Base-by-base conservation (phyloP, 495 filamentous ascomycete genomes). In the Penicillium arizonense region DNA sequence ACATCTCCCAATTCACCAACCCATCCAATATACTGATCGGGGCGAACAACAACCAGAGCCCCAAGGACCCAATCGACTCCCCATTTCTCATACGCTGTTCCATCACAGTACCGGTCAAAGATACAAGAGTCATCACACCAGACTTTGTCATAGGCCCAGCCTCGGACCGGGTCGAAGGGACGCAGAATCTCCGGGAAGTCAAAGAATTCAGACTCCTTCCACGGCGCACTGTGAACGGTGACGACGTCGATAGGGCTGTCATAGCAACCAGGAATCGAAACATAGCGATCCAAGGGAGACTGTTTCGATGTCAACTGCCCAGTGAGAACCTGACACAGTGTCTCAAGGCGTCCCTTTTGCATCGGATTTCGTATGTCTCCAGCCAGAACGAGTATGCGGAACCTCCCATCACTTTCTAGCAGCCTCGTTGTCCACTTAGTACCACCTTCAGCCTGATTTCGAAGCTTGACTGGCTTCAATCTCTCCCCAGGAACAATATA, bases 1-100 rank as follows among this genome's bases (percentile, higher is more conserved):
- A 79, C 66, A 55, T 82, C 79, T 39, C 82, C 80, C 28, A 87
- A 35, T 28, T 77, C 75, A 3, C 82, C 81, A 13, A 84, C 71
- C 75, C 74, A 84, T 1, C 79, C 78, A 32, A 87, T 80, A 67
- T 88, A 82, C 56, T 84, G 80, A 73, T 88, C 86, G 4, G 85
- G 86, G 26, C 84, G 60, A 12, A 75, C 21, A 42, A 82, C 71
- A 7, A 87, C 78, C 7, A 87, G 63, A 48, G 79, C 83, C 0
- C 87, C 86, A n/a, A 58, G 74, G 47, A 78, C 70, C 38, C 58
- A 65, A 56, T 87, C 77, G 3, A 88, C 75, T 0, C 82, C 87
- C 56, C 81, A 85, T 3, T 72, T 77, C 41, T 77, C 74, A 66
- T 88, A 88, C 5, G 81, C 84, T 36, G 77, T 65, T 1, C 85